Percentiles rank a stretch among this genome's conserved stretches.
Evolutionary conservation across 306 rosid genomes (phyloP).

Genomic region (Vigna reflexopilosa): DNA sequence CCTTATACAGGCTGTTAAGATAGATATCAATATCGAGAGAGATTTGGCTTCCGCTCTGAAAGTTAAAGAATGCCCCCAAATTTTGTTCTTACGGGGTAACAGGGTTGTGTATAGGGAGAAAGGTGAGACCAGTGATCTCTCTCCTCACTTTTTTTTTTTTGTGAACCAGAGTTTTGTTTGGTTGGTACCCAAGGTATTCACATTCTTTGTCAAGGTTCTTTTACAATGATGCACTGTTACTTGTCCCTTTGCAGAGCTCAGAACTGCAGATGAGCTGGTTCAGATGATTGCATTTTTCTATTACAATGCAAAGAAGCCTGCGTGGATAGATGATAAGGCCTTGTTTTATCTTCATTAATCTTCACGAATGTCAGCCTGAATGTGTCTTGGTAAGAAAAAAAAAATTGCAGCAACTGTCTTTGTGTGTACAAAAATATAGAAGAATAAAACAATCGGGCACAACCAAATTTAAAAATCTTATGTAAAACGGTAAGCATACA

Average conservation of each 20-base stretch:
- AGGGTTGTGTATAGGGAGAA: conserved; percentile 82
- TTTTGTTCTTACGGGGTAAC: conserved; percentile 80
- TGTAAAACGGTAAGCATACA: background rate
- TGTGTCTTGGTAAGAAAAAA: background rate
- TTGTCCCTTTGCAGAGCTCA: conserved; percentile 56
- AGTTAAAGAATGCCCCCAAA: conserved; percentile 81
- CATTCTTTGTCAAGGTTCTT: conserved; percentile 21
- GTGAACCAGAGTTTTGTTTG: conserved; percentile 30
- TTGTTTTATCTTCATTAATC: conserved; percentile 26
- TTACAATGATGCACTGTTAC: conserved; percentile 6
- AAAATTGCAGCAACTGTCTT: background rate
- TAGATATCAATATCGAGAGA: conserved; percentile 85
- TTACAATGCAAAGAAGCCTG: conserved; percentile 89
- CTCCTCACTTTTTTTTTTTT: conserved; percentile 18
- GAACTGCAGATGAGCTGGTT: conserved; percentile 80
- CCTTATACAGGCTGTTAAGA: conserved; percentile 71
- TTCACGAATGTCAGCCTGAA: conserved; percentile 6
- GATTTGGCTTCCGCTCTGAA: conserved; percentile 93
- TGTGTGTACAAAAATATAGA: background rate
- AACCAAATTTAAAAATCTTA: conserved; percentile 14
- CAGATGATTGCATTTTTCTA: conserved; percentile 93
- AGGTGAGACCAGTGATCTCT: conserved; percentile 63
- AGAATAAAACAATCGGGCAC: background rate
- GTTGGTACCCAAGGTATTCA: conserved; percentile 26
- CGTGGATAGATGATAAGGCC: conserved; percentile 75